Percentiles rank a stretch among this genome's conserved stretches.
phyloP scores from a whole-genome alignment of 768 basidiomycete species.

The Amanita muscaria region DNA sequence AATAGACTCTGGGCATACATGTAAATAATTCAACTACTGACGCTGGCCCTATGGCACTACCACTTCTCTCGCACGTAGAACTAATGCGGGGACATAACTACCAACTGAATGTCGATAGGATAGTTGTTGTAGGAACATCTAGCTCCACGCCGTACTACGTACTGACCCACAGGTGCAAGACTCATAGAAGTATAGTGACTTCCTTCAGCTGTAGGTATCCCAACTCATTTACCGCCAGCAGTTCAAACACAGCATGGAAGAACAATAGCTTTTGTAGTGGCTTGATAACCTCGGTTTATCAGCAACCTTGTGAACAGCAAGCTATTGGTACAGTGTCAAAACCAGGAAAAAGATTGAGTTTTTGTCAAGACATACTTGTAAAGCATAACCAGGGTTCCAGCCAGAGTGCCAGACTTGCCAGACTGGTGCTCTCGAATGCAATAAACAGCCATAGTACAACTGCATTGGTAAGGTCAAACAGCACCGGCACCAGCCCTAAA shows the following conservation, averaged over 20 bases:
- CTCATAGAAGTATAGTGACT: constrained; percentile 34
- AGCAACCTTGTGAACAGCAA: constrained; percentile 91
- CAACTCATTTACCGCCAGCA: constrained; percentile 94
- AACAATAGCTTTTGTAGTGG: constrained; percentile 86
- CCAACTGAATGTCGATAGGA: constrained; percentile 87
- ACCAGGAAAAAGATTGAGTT: not conserved
- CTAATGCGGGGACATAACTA: constrained; percentile 75
- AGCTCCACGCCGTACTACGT: constrained; percentile 89
- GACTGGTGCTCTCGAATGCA: constrained; percentile 74
- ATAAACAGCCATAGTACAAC: constrained; percentile 88
- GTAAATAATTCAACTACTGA: too few species aligned
- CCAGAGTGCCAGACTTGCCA: constrained; percentile 88
- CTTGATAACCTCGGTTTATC: constrained; percentile 80
- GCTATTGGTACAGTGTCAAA: constrained; percentile 30
- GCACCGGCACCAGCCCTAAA: constrained; percentile 89
- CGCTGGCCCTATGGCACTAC: too few species aligned
- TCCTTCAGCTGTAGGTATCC: constrained; percentile 91
- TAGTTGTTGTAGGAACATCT: constrained; percentile 92
- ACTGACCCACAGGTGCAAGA: not conserved
- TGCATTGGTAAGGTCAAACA: constrained; percentile 96
- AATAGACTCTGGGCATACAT: too few species aligned
- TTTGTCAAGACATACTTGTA: constrained; percentile 62
- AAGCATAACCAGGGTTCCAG: constrained; percentile 95
- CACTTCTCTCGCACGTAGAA: constrained; percentile 82
- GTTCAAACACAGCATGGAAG: constrained; percentile 99